These are phyloP conservation scores for Marasmius oreades DNA, from an alignment of 1,284 basidiomycete species.

Conservation along the genomic window DNA sequence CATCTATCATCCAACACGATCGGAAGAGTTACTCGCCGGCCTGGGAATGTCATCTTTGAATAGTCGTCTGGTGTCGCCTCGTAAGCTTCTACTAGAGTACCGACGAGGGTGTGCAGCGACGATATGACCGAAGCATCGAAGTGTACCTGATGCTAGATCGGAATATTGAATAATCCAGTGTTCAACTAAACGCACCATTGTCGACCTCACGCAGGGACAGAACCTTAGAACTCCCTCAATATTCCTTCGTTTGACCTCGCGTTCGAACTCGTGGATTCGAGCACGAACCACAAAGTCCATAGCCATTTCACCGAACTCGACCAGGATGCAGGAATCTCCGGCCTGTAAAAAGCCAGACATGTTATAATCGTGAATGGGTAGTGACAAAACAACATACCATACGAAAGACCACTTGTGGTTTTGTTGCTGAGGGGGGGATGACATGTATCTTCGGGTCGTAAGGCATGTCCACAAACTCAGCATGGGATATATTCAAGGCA, in stretches of 20 bases:
- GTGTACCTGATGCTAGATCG: slow-evolving; percentile 36
- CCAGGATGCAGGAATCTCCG: slow-evolving; percentile 53
- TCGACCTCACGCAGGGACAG: slow-evolving; percentile 55
- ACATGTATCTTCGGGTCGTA: slow-evolving; percentile 33
- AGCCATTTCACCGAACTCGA: slow-evolving; percentile 54
- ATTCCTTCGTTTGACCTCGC: slow-evolving; percentile 29
- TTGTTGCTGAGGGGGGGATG: slow-evolving; percentile 21
- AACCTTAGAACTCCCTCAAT: slow-evolving; percentile 40
- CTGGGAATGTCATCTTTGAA: slow-evolving; percentile 42
- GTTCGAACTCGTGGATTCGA: slow-evolving; percentile 54
- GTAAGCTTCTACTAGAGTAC: slow-evolving; percentile 35
- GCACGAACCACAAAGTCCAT: slow-evolving; percentile 50
- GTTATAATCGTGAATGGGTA: not conserved
- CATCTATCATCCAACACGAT: slow-evolving; percentile 62
- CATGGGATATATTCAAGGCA: not conserved
- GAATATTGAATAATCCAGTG: not conserved
- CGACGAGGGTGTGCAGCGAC: slow-evolving; percentile 37
- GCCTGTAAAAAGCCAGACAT: slow-evolving; percentile 32
- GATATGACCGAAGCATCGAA: slow-evolving; percentile 40
- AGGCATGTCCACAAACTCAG: not conserved
- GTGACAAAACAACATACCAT: slow-evolving; percentile 29
- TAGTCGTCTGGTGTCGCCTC: slow-evolving; percentile 36
- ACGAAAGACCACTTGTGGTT: slow-evolving; percentile 35
- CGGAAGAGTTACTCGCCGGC: slow-evolving; percentile 55
- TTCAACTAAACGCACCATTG: slow-evolving; percentile 35